Evolutionary conservation across 208 protist genomes (phyloP).

Genomic region (Trichomonas tenax): DNA sequence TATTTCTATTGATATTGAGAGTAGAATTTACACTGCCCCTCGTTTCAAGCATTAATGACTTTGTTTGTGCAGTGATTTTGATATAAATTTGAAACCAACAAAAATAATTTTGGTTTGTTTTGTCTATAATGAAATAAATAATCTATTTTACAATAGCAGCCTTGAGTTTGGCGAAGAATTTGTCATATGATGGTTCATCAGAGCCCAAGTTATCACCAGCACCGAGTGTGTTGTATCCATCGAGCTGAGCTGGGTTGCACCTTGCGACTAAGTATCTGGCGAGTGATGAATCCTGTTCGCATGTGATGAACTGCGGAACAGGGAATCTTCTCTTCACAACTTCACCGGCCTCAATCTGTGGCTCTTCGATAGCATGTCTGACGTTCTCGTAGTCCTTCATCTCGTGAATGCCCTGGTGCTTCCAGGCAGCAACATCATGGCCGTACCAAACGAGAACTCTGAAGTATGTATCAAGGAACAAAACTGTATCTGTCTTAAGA

Average conservation of each 20-base stretch:
- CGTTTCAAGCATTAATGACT: too few relatives aligned
- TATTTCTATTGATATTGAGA: too few relatives aligned
- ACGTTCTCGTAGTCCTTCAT: constrained; percentile 33
- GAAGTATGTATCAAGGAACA: constrained; percentile 98
- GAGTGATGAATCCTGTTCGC: constrained; percentile 44
- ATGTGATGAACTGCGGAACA: not conserved
- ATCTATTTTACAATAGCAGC: not conserved
- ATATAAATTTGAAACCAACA: too few relatives aligned
- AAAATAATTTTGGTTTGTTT: too few relatives aligned
- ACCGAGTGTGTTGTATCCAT: not conserved
- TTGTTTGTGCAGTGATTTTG: too few relatives aligned
- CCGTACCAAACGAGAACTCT: constrained; percentile 87
- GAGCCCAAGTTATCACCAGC: not conserved
- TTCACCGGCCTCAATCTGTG: not conserved
- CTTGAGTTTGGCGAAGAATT: not conserved
- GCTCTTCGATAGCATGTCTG: constrained; percentile 13
- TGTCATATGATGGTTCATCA: not conserved
- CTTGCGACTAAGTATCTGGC: constrained; percentile 86
- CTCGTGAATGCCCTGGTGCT: constrained; percentile 65
- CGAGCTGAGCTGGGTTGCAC: constrained; percentile 68
- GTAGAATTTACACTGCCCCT: too few relatives aligned
- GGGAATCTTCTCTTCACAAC: constrained; percentile 25
- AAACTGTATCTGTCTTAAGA: constrained; percentile 64
- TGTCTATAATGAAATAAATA: not conserved
- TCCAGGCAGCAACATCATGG: constrained; percentile 72